Base-by-base conservation (phyloP, 75 land plant species). In the Pinus albicaulis region DNA sequence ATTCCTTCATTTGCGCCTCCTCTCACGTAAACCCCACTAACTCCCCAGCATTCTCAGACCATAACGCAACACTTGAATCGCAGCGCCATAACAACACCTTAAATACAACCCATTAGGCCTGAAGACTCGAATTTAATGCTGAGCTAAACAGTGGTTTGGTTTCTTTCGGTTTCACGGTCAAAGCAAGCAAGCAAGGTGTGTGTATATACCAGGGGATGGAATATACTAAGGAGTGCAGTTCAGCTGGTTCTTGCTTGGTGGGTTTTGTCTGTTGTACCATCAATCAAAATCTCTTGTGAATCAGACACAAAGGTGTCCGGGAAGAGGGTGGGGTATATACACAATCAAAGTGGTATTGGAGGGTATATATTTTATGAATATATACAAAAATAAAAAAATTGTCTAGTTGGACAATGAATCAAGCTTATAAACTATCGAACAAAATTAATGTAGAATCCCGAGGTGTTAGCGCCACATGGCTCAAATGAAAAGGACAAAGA, bases 161-260 rank as follows among this genome's bases (percentile, higher is more conserved):
- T 41, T 68, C 48, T 38, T 68, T 12, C 48, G 41, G 71, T 64
- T 6, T 3, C 34, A 48, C 48, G 71, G 71, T 68, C 71, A 68
- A 68, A 68, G 71, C 48, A 48, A 48, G 53, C 53, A 48, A 48
- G 53, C 53, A 48, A 48, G 53, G 53, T 48, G 53, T 38, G 52
- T 68, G 71, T 68, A 68, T 68, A 68, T 68, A 68, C 71, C 71
- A 20, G 13, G 48, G 19, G 19, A 41, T 68, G 71, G 34, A 22
- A 68, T 68, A 68, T 68, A 68, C 41, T 20, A 48, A 20, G 38
- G 20, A 13, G 48, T 41, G 52, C 71, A 68, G 52, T 38, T 68
- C 71, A 68, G 41, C 71, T 68, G 71, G 52, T 68, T 68, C 52
- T 68, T 68, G 71, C 68, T 64, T 64, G 68, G 41, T 68, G 71